Percentiles rank a stretch among this genome's conserved stretches.
Evolutionary conservation across 2,329 filamentous ascomycete species (phyloP).

Genomic region (Monascus ruber): DNA sequence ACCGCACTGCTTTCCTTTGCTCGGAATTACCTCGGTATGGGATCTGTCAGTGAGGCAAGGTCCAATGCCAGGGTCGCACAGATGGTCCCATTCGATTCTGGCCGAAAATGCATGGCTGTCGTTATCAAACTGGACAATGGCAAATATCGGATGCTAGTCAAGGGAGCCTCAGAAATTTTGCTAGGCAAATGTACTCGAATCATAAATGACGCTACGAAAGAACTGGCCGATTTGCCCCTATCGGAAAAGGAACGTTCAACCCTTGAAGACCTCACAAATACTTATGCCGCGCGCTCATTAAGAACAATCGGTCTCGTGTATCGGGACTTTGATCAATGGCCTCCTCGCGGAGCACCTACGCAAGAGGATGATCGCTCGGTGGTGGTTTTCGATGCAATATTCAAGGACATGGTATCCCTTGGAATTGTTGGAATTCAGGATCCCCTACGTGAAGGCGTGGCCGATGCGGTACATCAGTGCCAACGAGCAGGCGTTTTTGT

Average conservation of each 20-base stretch:
- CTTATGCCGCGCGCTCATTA: conserved; percentile 68
- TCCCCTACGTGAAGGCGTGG: conserved; percentile 63
- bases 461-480: conserved; percentile 59
- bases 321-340: conserved; percentile 76
- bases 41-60: conserved; percentile 48
- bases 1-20: conserved; percentile 63
- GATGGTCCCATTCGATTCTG: conserved; percentile 49
- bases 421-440: conserved; percentile 72
- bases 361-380: conserved; percentile 49
- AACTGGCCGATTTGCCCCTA: conserved; percentile 42
- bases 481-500: conserved; percentile 67
- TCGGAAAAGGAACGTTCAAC: conserved; percentile 46
- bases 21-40: conserved; percentile 54
- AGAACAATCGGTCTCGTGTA: conserved; percentile 77
- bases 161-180: conserved; percentile 43
- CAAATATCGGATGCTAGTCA: conserved; percentile 46
- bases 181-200: conserved; percentile 39
- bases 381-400: conserved; percentile 55
- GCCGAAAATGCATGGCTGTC: conserved; percentile 58
- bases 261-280: conserved; percentile 58
- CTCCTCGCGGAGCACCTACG: conserved; percentile 51
- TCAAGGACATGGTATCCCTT: conserved; percentile 56
- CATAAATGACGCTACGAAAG: conserved; percentile 49
- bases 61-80: conserved; percentile 48
- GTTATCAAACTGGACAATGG: conserved; percentile 46